A percentile compares a stretch with the other conserved stretches of the same genome.
phyloP scores from a whole-genome alignment of 352 stramenopile species.

The Phytophthora capsici region DNA sequence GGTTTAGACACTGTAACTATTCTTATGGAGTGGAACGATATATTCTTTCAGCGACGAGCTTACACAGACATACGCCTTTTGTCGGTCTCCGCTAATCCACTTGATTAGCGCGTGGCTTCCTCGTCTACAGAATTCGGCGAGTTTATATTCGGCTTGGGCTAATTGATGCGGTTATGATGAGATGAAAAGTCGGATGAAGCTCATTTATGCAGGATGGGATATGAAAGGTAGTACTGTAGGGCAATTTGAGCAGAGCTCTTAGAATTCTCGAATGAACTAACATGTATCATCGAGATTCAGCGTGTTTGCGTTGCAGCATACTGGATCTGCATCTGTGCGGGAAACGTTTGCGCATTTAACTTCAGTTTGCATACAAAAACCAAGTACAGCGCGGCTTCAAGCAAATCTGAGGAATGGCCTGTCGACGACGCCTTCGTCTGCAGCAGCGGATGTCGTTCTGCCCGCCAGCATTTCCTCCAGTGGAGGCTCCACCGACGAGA shows the following conservation, averaged over 20 bases:
- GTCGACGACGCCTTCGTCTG: conserved; percentile 24
- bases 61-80: too few relatives aligned
- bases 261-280: too few relatives aligned
- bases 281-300: neutral
- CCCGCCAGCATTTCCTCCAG: neutral
- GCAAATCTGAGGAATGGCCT: conserved; percentile 32
- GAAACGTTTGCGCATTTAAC: conserved; percentile 31
- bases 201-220: too few relatives aligned
- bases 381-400: conserved; percentile 17
- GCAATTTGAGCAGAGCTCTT: too few relatives aligned
- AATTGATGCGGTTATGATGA: too few relatives aligned
- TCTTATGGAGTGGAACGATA: too few relatives aligned
- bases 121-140: too few relatives aligned
- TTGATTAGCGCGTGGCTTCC: neutral
- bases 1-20: too few relatives aligned
- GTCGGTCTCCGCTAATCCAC: neutral
- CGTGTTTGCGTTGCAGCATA: neutral
- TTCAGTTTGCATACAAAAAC: conserved; percentile 24
- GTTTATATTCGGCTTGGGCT: too few relatives aligned
- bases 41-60: too few relatives aligned
- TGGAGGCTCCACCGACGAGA: conserved; percentile 1
- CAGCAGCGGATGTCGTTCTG: conserved; percentile 1
- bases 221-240: too few relatives aligned
- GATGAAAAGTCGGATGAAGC: too few relatives aligned
- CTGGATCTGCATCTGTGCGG: neutral